phyloP scores from a whole-genome alignment of 768 basidiomycete species.

The Trametes meyenii region DNA sequence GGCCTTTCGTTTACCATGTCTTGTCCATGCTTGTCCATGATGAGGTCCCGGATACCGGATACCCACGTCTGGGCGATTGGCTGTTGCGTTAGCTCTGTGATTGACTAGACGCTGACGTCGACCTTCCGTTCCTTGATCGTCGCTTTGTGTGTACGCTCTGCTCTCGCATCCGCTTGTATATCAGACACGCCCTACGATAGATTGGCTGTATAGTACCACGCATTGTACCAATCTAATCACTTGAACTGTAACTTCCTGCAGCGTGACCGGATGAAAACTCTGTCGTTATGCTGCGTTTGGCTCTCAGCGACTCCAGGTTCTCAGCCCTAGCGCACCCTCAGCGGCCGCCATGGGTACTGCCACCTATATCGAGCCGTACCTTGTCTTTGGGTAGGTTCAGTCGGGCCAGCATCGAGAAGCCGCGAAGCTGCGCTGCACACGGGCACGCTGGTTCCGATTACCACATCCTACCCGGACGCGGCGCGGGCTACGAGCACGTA shows the following conservation, averaged over 20 bases:
- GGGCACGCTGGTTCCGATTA: constrained; percentile 6
- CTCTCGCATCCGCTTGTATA: constrained; percentile 12
- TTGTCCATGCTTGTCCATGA: constrained; percentile 16
- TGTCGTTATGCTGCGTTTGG: background rate
- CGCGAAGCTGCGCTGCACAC: constrained; percentile 17
- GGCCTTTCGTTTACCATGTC: background rate
- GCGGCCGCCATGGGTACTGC: constrained; percentile 20
- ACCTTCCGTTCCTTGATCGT: constrained; percentile 7
- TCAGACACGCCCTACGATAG: constrained; percentile 11
- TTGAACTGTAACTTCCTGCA: background rate
- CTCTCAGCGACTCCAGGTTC: constrained; percentile 13
- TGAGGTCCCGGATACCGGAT: constrained; percentile 7
- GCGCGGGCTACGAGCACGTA: background rate
- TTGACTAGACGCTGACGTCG: background rate
- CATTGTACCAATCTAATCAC: constrained; percentile 17
- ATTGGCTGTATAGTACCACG: constrained; percentile 4
- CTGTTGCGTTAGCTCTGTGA: constrained; percentile 1
- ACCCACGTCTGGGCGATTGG: constrained; percentile 18
- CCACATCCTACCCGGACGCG: constrained; percentile 5
- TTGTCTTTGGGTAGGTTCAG: constrained; percentile 16
- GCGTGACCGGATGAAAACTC: background rate
- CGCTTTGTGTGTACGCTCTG: background rate
- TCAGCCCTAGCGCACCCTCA: constrained; percentile 11
- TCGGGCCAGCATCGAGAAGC: constrained; percentile 8
- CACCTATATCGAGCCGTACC: constrained; percentile 23